Base-by-base conservation (phyloP, 768 basidiomycete species). In the Astraeus odoratus region DNA sequence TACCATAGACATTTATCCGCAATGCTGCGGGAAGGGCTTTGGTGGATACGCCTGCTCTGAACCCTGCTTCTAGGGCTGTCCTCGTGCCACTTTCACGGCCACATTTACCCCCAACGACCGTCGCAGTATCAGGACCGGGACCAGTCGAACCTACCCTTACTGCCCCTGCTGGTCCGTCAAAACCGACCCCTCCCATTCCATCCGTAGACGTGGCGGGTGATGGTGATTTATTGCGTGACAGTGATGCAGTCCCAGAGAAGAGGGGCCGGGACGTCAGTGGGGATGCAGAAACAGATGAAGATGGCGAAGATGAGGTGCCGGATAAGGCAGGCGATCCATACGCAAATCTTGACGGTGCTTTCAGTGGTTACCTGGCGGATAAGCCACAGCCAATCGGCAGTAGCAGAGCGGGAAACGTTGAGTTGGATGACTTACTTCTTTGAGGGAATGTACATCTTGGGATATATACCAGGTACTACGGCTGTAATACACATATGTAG, bases 31-130 rank as follows among this genome's bases (percentile, higher is more conserved):
- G 89, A 31, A 88, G 81, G 58, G 86, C 87, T 20, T 71, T 97
- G 44, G 64, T 70, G 42, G 94, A 97, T 64, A 93, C 87, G 38
- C 90, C 92, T 12, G 94, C 94, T 1, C 71, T 97, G 35, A 96
- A 97, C 59, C 59, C 79, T 0, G 76, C 86, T 48, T 94, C 91
- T 1, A 77, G 83, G 44, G 74, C 80, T 37, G 81, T 80, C 29
- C 73, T 89, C 9, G 74, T 89, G 16, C 74, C 83, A 5, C 61
- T 84, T 15, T 58, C 76, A 33, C 77, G 79, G 24, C 63, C 70
- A 6, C 70, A 70, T 48, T 71, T 78, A 42, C 75, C 77, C 1
- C 49, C 56, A 2, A 54, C 69, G 2, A 34, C 59, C 2, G 56
- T 87, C 41, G 67, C 65, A 36, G 69, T 89, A 3, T 51, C 77